Evolutionary conservation across 441 rosid species (phyloP).

Genomic region (Populus hybrid): DNA sequence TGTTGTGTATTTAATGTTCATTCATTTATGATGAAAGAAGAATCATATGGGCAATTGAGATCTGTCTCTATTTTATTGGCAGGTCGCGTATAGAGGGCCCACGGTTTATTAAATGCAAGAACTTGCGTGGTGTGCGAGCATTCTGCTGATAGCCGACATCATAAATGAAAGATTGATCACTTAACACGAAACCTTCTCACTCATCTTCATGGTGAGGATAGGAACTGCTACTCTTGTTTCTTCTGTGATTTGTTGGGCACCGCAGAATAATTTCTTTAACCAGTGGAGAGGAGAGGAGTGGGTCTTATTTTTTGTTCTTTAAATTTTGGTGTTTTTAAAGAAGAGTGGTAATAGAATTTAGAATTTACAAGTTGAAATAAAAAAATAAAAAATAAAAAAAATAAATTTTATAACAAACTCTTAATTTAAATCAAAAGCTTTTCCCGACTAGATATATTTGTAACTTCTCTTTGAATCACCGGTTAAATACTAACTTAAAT

Average conservation of each 20-base stretch:
- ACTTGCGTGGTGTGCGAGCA: neutral
- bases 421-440: too few species aligned
- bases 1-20: neutral
- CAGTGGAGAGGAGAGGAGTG: too few species aligned
- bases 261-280: neutral
- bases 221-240: neutral
- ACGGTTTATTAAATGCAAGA: slow-evolving; percentile 9
- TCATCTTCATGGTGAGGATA: neutral
- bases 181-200: neutral
- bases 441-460: too few species aligned
- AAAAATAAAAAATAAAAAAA: too few species aligned
- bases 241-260: neutral
- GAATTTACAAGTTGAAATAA: too few species aligned
- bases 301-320: too few species aligned
- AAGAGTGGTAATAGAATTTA: too few species aligned
- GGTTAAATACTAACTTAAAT: too few species aligned
- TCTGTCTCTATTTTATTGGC: neutral
- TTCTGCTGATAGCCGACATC: slow-evolving; percentile 13
- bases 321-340: too few species aligned
- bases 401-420: too few species aligned
- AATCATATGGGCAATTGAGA: neutral
- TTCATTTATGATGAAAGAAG: neutral
- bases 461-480: too few species aligned
- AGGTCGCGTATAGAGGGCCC: neutral
- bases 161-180: neutral